Percentiles rank a stretch among this genome's conserved stretches.
phyloP scores from a whole-genome alignment of 192 early-diverging fungal genomes.

The Linnemannia exigua region DNA sequence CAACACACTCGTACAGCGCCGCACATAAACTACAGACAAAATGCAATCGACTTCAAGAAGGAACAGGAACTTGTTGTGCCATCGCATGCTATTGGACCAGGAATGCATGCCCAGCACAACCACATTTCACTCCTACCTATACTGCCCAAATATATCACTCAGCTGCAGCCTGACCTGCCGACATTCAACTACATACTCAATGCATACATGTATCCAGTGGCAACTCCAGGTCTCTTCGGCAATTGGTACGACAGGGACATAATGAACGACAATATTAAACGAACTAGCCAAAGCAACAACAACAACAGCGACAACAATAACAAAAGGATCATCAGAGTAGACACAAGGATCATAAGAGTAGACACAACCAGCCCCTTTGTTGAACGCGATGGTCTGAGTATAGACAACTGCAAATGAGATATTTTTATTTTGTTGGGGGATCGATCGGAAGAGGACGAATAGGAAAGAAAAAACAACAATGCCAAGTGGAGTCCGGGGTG shows the following conservation, averaged over 20 bases:
- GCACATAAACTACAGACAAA: no score
- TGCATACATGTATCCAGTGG: background rate
- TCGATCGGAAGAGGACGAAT: constrained; percentile 21
- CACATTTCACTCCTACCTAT: background rate
- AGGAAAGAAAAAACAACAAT: background rate
- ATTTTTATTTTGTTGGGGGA: constrained; percentile 37
- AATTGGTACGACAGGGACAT: background rate
- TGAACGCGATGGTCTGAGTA: background rate
- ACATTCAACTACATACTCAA: background rate
- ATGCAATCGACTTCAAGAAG: background rate
- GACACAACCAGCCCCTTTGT: background rate
- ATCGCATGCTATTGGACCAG: background rate
- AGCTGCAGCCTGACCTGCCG: background rate
- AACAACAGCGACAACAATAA: background rate
- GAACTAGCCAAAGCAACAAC: background rate
- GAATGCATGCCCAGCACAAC: constrained; percentile 3
- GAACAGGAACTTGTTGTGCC: background rate
- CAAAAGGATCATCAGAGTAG: background rate
- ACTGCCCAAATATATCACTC: background rate
- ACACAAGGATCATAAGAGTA: background rate
- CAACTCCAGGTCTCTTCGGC: background rate
- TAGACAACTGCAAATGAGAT: constrained; percentile 10
- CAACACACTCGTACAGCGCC: no score
- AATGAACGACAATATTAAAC: background rate
- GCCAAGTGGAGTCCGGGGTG: background rate